Evolutionary conservation across 2,329 filamentous ascomycete species (phyloP), one percentile per base, ranked within the genome.

Genomic region (Arthrobotrys entomopaga): DNA sequence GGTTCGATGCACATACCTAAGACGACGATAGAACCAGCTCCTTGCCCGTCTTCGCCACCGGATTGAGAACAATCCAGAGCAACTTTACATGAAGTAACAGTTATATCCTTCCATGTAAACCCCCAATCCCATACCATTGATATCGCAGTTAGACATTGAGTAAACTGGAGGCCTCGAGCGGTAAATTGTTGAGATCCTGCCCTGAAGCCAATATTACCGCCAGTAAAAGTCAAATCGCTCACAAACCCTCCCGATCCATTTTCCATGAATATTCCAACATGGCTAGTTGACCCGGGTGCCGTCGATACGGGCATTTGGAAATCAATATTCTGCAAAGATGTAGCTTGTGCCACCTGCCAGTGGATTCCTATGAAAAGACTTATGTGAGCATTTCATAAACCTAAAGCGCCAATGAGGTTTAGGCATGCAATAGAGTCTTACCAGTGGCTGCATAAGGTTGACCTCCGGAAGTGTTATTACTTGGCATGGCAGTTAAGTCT

Each of bases 341-440:
- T 87, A 0, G 86, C 88, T 81, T 91, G 89, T 1, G 87, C 86
- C 3, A 88, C 87, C 56, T 89, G 87, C 88, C 88, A 91, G 79
- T 90, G 89, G 20, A 91, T 85, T 64, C 85, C 87, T 0, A 73
- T 76, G 26, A 29, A 3, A 29, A 29, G 7, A 29, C 26, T 3
- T 3, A 29, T 3, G 7, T 29, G 26, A 29, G 26, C 7, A 29
- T 29, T 29, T 29, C 7, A 29, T 29, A 29, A 29, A 29, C 7
- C 7, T 29, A 29, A 29, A 29, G 7, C 7, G n/a, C n/a, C n/a
- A n/a, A 3, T 29, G 26, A 29, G 7, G 7, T 29, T 29, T 7
- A 3, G 26, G 7, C 26, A 3, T 29, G 26, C 3, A 29, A 29
- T 29, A 29, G 26, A 3, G 7, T 29, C 26, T 29, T 7, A 29